Conservation (phyloP, 176 grass and related monocot species). For the Cenchrus purpureus region DNA sequence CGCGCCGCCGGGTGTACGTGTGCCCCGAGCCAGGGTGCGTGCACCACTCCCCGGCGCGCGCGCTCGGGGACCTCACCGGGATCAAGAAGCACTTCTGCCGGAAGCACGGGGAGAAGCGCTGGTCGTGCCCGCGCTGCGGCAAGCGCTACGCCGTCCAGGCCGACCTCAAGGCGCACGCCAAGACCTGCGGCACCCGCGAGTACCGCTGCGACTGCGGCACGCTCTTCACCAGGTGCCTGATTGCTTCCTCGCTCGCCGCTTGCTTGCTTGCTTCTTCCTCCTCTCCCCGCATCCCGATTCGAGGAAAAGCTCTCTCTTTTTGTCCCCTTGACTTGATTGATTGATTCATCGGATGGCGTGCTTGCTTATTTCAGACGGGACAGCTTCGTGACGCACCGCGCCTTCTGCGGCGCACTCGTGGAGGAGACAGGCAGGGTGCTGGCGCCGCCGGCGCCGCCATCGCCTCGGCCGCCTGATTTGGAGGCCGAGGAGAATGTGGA, state of each 20-base stretch:
- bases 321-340: not conserved
- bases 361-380: constrained; percentile 54
- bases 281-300: not conserved
- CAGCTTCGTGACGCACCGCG: constrained; percentile 67
- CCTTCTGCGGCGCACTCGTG: constrained; percentile 66
- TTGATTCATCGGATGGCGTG: constrained; percentile 14
- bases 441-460: constrained; percentile 34
- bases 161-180: constrained; percentile 90
- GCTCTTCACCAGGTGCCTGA: constrained; percentile 83
- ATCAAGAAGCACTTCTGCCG: constrained; percentile 91
- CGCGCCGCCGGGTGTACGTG: constrained; percentile 65
- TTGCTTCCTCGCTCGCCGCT: not conserved
- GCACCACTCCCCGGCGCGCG: constrained; percentile 60
- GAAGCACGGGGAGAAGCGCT: constrained; percentile 88
- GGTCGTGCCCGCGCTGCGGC: constrained; percentile 81
- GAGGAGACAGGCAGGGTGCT: constrained; percentile 52
- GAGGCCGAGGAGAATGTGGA: constrained; percentile 43
- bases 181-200: constrained; percentile 92
- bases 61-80: constrained; percentile 82
- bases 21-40: constrained; percentile 75
- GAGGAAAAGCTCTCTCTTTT: not conserved
- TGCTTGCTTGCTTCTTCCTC: not conserved
- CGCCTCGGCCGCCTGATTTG: constrained; percentile 55
- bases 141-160: constrained; percentile 97
- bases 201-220: constrained; percentile 92